Conservation (phyloP, 2,329 filamentous ascomycete genomes). For the Botrytis tulipae region DNA sequence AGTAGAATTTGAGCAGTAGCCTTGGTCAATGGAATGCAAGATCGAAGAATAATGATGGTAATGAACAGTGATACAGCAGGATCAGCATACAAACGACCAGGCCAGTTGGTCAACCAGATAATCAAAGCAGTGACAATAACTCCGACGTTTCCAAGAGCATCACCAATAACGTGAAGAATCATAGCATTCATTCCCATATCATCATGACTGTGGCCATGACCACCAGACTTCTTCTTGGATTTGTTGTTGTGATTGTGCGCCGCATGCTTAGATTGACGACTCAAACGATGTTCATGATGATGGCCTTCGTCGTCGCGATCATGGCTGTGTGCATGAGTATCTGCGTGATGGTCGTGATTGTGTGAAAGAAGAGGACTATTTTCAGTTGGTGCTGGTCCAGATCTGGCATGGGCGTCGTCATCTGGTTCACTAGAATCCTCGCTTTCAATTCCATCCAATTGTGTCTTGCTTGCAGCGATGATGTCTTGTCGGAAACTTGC, state of each 20-base stretch:
- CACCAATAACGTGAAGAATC: constrained; percentile 73
- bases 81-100: constrained; percentile 83
- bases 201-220: constrained; percentile 73
- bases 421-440: constrained; percentile 49
- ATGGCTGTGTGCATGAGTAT: constrained; percentile 21
- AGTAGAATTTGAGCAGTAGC: constrained; percentile 85
- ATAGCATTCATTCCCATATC: constrained; percentile 96
- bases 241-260: constrained; percentile 75
- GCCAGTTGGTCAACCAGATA: constrained; percentile 87
- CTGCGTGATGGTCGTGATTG: not conserved
- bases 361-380: constrained; percentile 31
- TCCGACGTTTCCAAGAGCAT: constrained; percentile 82
- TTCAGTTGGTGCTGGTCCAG: constrained; percentile 42
- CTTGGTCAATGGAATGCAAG: constrained; percentile 74
- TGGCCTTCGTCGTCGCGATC: constrained; percentile 22
- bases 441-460: constrained; percentile 56
- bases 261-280: constrained; percentile 50
- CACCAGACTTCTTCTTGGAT: constrained; percentile 60
- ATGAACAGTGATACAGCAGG: constrained; percentile 92
- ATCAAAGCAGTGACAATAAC: constrained; percentile 80
- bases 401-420: constrained; percentile 29
- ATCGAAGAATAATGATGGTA: constrained; percentile 72
- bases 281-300: constrained; percentile 24
- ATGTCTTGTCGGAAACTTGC: constrained; percentile 90
- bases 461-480: constrained; percentile 73